Base-by-base conservation (phyloP, 257 asterid genomes). In the Cruciata laevipes region DNA sequence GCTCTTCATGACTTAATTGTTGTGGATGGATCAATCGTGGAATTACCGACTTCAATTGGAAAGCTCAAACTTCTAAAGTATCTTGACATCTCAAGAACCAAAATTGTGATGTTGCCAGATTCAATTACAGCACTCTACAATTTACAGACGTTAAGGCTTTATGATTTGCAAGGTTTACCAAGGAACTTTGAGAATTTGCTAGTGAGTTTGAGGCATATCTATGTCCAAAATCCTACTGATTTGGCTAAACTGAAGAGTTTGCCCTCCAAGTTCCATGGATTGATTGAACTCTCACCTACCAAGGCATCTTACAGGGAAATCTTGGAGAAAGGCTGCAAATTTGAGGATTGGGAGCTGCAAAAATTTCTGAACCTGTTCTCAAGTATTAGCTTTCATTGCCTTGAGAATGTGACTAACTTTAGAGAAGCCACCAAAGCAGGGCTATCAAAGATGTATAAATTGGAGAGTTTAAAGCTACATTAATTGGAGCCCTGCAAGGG, bases 101-200 rank as follows among this genome's bases (percentile, higher is more conserved):
- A 1, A 0, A 68, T 74, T 37, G 1, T 1, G 0, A 30, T 3
- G 18, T 30, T 78, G 53, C 77, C 79, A 1, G 67, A 67, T 32
- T 57, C 77, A n/a, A 42, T 70, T 33, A 32, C 63, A 3, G 44
- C 40, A 61, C 80, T 71, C 17, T 57, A 76, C 61, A 62, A 71
- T 67, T 56, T 76, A 65, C 76, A 78, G 27, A 78, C 73, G 2
- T 16, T 74, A 31, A 71, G 75, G 55, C 61, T 68, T 21, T 0
- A 0, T 24, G 40, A 3, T 6, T 31, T 67, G 25, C 1, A 12
- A 3, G 38, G n/a, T 18, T 65, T 67, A 21, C 79, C 77, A 1
- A 9, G 24, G 24, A 35, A 68, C 11, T 74, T 78, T 66, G 20
- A 12, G 24, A 47, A 53, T 20, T n/a, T 74, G 55, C 25, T 71